A percentile compares a stretch with the other conserved stretches of the same genome.
Evolutionary conservation across 345 rosid species (phyloP).

Genomic region (Kernera saxatilis): DNA sequence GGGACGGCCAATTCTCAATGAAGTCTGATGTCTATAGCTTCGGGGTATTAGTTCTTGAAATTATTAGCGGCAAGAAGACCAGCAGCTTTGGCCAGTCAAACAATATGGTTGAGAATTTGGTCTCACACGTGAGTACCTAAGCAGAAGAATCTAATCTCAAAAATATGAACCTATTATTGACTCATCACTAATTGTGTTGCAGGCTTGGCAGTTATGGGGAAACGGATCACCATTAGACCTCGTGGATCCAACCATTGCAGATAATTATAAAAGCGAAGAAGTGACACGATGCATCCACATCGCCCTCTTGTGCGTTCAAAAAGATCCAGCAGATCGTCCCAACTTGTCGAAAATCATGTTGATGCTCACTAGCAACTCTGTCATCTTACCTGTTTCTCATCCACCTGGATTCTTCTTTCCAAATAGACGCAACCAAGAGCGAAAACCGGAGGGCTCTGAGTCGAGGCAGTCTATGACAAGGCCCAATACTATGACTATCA

Average conservation of each 20-base stretch:
- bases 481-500: neutral
- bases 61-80: slow-evolving; percentile 18
- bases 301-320: neutral
- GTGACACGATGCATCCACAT: slow-evolving; percentile 6
- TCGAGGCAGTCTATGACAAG: neutral
- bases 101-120: neutral
- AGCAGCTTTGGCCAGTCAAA: neutral
- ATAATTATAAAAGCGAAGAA: neutral
- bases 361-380: slow-evolving; percentile 2
- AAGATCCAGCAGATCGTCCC: neutral
- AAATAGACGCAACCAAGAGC: neutral
- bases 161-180: too few species aligned
- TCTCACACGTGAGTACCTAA: slow-evolving; percentile 29
- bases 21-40: slow-evolving; percentile 33
- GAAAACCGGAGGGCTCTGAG: neutral
- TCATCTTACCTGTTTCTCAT: neutral
- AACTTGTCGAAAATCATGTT: neutral
- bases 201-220: slow-evolving; percentile 5
- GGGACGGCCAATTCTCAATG: neutral
- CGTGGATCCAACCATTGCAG: neutral
- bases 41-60: slow-evolving; percentile 23
- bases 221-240: neutral
- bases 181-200: neutral
- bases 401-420: neutral
- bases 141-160: too few species aligned